Conservation (phyloP, 1,284 basidiomycete species). For the Rhodotorula mucilaginosa region DNA sequence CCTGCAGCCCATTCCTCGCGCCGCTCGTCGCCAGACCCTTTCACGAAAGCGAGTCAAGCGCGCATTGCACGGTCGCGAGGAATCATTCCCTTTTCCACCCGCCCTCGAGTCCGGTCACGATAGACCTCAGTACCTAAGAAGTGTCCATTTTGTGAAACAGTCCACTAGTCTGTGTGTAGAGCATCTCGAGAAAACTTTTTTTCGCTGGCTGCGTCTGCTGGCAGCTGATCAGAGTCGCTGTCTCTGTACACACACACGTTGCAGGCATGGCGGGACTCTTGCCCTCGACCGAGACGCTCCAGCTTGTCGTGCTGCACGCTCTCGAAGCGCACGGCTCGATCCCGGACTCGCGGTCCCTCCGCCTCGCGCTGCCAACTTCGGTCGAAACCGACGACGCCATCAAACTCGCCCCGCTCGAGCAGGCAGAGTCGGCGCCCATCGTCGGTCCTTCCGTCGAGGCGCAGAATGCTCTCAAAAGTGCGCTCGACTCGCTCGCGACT, state of each 20-base stretch:
- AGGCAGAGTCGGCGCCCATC: conserved; percentile 56
- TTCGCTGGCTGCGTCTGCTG: too few relatives aligned
- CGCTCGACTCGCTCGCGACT: conserved; percentile 79
- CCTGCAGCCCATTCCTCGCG: too few relatives aligned
- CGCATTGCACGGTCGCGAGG: too few relatives aligned
- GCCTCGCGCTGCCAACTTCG: conserved; percentile 44
- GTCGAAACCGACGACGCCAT: conserved; percentile 54
- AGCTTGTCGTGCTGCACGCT: conserved; percentile 71
- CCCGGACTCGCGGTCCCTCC: conserved; percentile 69
- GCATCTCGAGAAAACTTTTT: too few relatives aligned
- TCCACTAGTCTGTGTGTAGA: too few relatives aligned
- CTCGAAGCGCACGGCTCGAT: conserved; percentile 62
- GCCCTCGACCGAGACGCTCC: conserved; percentile 60
- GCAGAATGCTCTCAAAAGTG: conserved; percentile 78
- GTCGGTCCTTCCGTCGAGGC: conserved; percentile 32
- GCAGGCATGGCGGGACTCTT: conserved; percentile 19
- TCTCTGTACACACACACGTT: not conserved
- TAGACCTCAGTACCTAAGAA: too few relatives aligned
- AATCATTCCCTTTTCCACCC: too few relatives aligned
- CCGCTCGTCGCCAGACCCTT: too few relatives aligned
- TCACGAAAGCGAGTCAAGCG: too few relatives aligned
- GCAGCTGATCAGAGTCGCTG: not conserved
- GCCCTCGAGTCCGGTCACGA: too few relatives aligned
- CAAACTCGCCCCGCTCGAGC: conserved; percentile 55
- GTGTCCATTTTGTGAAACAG: too few relatives aligned